Conservation (phyloP, 192 early-diverging fungal species). For the Linnemannia elongata region DNA sequence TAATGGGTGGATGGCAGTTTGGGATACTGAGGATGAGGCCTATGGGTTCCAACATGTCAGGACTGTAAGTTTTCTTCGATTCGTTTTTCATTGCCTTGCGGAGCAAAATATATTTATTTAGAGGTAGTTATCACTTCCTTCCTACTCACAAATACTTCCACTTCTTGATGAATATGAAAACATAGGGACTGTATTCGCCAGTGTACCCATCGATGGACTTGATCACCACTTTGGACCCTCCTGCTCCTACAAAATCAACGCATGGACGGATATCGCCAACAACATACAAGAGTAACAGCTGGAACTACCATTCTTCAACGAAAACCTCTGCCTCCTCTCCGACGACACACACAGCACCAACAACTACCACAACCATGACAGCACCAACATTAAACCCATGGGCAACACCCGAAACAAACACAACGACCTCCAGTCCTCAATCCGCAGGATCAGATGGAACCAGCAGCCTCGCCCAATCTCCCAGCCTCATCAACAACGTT, state of each 20-base stretch:
- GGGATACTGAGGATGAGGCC: slow-evolving; percentile 48
- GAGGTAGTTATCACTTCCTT: background rate
- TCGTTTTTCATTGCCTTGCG: background rate
- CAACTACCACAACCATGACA: background rate
- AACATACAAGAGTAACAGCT: background rate
- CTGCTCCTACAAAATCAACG: background rate
- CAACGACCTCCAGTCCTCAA: background rate
- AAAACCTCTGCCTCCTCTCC: background rate
- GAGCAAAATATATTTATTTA: background rate
- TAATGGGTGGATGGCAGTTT: slow-evolving; percentile 25
- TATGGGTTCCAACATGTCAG: slow-evolving; percentile 44
- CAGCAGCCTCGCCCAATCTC: background rate
- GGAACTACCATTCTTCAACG: background rate
- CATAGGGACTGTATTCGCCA: slow-evolving; percentile 39
- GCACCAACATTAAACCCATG: background rate
- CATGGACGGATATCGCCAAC: background rate
- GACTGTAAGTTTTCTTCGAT: slow-evolving; percentile 16
- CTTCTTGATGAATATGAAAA: background rate
- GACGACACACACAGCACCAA: background rate
- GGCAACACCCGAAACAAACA: background rate
- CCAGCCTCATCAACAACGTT: background rate
- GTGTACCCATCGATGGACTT: slow-evolving; percentile 37
- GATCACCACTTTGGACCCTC: slow-evolving; percentile 28
- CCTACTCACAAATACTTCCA: background rate
- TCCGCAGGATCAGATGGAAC: background rate